Evolutionary conservation across 1,284 basidiomycete genomes (phyloP).

Genomic region (Cutaneotrichosporon sp.): DNA sequence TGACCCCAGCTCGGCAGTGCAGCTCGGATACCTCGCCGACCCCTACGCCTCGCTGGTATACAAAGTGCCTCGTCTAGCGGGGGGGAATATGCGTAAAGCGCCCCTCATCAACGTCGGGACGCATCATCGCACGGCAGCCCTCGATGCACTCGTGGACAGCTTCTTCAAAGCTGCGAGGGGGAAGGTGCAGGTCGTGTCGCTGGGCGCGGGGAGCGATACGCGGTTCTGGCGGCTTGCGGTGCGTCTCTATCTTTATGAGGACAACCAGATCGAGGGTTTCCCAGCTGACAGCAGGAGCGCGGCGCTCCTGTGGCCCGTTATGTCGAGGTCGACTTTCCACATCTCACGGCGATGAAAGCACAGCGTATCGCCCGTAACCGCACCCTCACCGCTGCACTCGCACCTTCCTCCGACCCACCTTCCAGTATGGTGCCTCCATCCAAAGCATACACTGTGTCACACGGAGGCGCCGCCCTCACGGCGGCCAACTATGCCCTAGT

Average conservation of each 20-base stretch:
- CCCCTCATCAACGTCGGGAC: slow-evolving; percentile 96
- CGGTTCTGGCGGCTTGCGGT: slow-evolving; percentile 87
- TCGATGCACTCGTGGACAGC: slow-evolving; percentile 73
- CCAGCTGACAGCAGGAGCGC: slow-evolving; percentile 7
- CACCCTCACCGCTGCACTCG: slow-evolving; percentile 56
- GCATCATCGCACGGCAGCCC: slow-evolving; percentile 73
- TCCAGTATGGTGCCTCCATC: slow-evolving; percentile 3
- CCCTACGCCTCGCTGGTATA: slow-evolving; percentile 64
- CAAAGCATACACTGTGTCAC: slow-evolving; percentile 39
- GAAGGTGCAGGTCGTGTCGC: slow-evolving; percentile 73
- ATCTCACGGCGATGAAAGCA: slow-evolving; percentile 78
- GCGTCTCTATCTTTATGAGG: slow-evolving; percentile 50
- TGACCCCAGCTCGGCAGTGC: slow-evolving; percentile 62
- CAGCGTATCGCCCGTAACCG: slow-evolving; percentile 72
- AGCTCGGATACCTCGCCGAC: slow-evolving; percentile 72
- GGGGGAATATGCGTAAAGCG: slow-evolving; percentile 48
- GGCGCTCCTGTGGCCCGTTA: slow-evolving; percentile 56
- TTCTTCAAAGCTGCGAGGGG: slow-evolving; percentile 60
- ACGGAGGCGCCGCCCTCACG: slow-evolving; percentile 68
- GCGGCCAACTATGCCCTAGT: slow-evolving; percentile 70
- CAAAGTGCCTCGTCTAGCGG: slow-evolving; percentile 39
- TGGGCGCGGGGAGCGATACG: slow-evolving; percentile 91
- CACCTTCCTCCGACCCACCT: not conserved
- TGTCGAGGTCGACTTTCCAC: slow-evolving; percentile 86
- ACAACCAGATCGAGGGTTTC: not conserved